Percentiles rank a stretch among this genome's conserved stretches.
phyloP scores from a whole-genome alignment of 257 asterid species.

The Scutellaria minor region DNA sequence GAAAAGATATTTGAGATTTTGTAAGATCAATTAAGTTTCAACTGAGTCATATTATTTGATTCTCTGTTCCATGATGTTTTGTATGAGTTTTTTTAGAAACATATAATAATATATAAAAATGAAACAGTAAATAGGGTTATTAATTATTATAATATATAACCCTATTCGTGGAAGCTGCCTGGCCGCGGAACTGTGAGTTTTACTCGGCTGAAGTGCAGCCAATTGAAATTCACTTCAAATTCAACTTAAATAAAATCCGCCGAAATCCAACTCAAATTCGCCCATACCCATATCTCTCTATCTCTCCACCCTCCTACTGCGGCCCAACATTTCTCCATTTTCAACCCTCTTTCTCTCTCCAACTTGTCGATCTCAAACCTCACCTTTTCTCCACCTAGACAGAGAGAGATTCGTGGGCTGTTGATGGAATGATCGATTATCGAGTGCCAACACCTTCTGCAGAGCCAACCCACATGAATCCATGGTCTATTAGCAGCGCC shows the following conservation, averaged over 20 bases:
- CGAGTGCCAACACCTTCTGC: slow-evolving; percentile 41
- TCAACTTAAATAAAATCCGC: slow-evolving; percentile 40
- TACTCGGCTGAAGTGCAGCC: not conserved
- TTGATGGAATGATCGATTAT: slow-evolving; percentile 49
- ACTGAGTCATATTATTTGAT: not conserved
- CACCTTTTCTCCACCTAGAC: not conserved
- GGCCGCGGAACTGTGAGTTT: slow-evolving; percentile 2
- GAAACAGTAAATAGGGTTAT: slow-evolving; percentile 22
- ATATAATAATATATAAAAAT: not conserved
- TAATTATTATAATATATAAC: too few species aligned
- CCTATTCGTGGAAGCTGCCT: slow-evolving; percentile 35
- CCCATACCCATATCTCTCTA: slow-evolving; percentile 1
- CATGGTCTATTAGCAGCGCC: slow-evolving; percentile 41
- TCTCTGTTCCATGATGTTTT: not conserved
- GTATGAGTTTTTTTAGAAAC: too few species aligned
- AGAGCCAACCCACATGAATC: slow-evolving; percentile 40
- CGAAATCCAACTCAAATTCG: slow-evolving; percentile 24
- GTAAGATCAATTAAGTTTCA: too few species aligned
- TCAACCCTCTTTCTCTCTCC: not conserved
- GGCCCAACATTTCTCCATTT: not conserved
- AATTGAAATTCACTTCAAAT: slow-evolving; percentile 36
- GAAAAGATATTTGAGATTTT: too few species aligned
- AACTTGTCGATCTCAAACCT: not conserved
- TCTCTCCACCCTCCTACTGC: not conserved
- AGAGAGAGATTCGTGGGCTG: not conserved